phyloP scores from a whole-genome alignment of 2,329 filamentous ascomycete genomes.

The Metarhizium humberi region DNA sequence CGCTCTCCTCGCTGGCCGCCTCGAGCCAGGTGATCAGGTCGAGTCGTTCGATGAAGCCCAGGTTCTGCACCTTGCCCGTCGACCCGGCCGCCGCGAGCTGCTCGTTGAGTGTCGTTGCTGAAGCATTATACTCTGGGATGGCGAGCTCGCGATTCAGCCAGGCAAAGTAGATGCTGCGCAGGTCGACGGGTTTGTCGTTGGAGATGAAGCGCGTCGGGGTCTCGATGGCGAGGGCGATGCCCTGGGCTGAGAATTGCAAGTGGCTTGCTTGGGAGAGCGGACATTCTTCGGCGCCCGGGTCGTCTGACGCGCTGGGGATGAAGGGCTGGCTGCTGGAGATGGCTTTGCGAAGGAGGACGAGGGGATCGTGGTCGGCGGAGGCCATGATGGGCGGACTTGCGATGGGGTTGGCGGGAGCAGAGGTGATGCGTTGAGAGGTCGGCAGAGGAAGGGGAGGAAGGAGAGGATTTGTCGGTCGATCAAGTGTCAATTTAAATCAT shows the following conservation, averaged over 20 bases:
- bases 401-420: constrained; percentile 3
- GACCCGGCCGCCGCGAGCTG: constrained; percentile 55
- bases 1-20: constrained; percentile 80
- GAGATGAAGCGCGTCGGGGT: constrained; percentile 80
- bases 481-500: not conserved
- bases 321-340: constrained; percentile 64
- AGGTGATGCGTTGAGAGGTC: not conserved
- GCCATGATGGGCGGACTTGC: constrained; percentile 38
- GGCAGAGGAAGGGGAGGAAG: not conserved
- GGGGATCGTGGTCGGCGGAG: constrained; percentile 58
- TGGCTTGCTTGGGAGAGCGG: constrained; percentile 67
- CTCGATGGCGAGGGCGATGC: constrained; percentile 58
- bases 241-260: constrained; percentile 59
- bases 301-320: constrained; percentile 62
- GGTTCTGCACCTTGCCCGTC: constrained; percentile 67
- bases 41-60: constrained; percentile 84
- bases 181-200: constrained; percentile 64
- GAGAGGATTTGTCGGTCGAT: not conserved
- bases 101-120: constrained; percentile 71
- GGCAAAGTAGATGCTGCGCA: constrained; percentile 92
- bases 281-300: constrained; percentile 52
- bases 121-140: constrained; percentile 84
- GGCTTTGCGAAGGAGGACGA: constrained; percentile 74
- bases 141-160: constrained; percentile 89
- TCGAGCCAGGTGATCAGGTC: constrained; percentile 92